Evolutionary conservation across 352 stramenopile genomes (phyloP).

Genomic region (Elongisporangium anandrum): DNA sequence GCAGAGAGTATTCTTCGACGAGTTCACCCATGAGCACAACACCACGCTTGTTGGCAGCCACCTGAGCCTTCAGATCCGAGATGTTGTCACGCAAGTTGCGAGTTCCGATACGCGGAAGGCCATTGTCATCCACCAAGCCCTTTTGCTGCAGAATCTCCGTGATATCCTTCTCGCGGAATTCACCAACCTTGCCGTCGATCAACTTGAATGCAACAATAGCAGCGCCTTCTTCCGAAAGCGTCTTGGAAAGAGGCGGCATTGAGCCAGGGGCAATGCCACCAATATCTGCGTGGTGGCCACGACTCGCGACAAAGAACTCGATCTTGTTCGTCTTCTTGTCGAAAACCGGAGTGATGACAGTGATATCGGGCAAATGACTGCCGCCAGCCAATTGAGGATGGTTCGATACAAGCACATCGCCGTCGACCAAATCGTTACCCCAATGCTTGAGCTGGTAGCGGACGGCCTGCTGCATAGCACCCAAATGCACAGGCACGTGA

Average conservation of each 20-base stretch:
- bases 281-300: slow-evolving; percentile 98
- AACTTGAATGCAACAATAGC: slow-evolving; percentile 99
- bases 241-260: slow-evolving; percentile 96
- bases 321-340: slow-evolving; percentile 85
- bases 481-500: slow-evolving; percentile 98
- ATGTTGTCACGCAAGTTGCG: slow-evolving; percentile 97
- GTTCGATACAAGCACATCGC: slow-evolving; percentile 98
- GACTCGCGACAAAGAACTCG: slow-evolving; percentile 98
- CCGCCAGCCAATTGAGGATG: slow-evolving; percentile 98
- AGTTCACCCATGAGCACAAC: slow-evolving; percentile 95
- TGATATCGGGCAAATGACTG: slow-evolving; percentile 98
- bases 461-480: slow-evolving; percentile 98
- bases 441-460: slow-evolving; percentile 91
- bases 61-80: slow-evolving; percentile 96
- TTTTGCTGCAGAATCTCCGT: slow-evolving; percentile 94
- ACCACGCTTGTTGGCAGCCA: slow-evolving; percentile 97
- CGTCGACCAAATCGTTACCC: slow-evolving; percentile 90
- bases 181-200: slow-evolving; percentile 88
- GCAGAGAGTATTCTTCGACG: slow-evolving; percentile 93
- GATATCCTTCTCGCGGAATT: slow-evolving; percentile 97
- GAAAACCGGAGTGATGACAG: slow-evolving; percentile 99
- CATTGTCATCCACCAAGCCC: slow-evolving; percentile 71
- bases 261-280: slow-evolving; percentile 94
- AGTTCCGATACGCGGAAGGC: slow-evolving; percentile 88
- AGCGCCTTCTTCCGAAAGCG: slow-evolving; percentile 96